phyloP scores from a whole-genome alignment of 352 stramenopile genomes.

The Pythium plurisporium region DNA sequence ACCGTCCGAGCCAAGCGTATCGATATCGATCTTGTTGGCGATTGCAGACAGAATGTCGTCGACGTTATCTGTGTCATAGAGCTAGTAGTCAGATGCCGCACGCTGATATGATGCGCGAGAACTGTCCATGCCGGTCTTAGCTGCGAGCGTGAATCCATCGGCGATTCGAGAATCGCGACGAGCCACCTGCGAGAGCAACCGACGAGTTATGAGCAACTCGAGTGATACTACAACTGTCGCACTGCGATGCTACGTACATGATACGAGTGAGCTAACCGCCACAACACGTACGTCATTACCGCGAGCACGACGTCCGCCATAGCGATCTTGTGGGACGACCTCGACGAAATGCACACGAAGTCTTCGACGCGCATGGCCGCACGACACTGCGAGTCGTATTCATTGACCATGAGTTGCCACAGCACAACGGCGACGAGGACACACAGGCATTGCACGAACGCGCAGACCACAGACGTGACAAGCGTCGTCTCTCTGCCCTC shows the following conservation, averaged over 20 bases:
- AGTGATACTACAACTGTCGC: no score
- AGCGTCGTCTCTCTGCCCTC: conserved; percentile 61
- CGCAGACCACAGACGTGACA: conserved; percentile 44
- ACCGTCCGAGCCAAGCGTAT: conserved; percentile 66
- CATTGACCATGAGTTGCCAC: conserved; percentile 55
- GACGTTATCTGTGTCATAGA: conserved; percentile 43
- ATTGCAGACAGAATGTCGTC: conserved; percentile 68
- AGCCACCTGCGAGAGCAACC: conserved; percentile 9
- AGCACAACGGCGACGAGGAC: conserved; percentile 46
- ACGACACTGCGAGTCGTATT: conserved; percentile 43
- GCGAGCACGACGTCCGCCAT: conserved; percentile 47
- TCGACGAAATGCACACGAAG: conserved; percentile 52
- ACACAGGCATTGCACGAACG: conserved; percentile 36
- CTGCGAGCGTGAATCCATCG: conserved; percentile 67
- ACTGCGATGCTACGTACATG: conserved; percentile 30
- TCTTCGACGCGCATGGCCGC: conserved; percentile 40
- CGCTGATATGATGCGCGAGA: background rate
- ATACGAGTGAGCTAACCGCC: conserved; percentile 59
- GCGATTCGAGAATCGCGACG: conserved; percentile 41
- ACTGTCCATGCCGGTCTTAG: conserved; percentile 39
- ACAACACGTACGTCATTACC: conserved; percentile 43
- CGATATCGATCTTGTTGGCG: conserved; percentile 67
- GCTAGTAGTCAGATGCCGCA: no score
- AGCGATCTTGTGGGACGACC: conserved; percentile 29
- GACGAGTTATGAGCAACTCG: background rate